These are phyloP conservation scores for Beta vulgaris DNA, from an alignment of 148 eudicot genomes.

Conservation along the genomic window DNA sequence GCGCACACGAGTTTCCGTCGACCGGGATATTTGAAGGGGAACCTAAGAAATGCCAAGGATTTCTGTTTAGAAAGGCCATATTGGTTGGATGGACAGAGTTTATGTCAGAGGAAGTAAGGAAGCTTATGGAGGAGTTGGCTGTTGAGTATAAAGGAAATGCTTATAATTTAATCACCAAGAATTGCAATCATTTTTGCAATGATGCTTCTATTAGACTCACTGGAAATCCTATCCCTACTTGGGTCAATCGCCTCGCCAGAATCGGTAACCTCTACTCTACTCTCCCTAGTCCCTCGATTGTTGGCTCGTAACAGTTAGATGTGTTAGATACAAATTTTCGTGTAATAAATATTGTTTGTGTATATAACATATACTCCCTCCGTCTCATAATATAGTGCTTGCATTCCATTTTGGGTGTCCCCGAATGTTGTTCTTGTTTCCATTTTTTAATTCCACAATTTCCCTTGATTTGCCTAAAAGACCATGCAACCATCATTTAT, in stretches of 20 bases:
- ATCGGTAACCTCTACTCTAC: slow-evolving; percentile 32
- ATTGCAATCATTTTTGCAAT: slow-evolving; percentile 70
- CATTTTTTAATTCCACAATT: too few species aligned
- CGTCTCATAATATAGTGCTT: too few species aligned
- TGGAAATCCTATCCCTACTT: slow-evolving; percentile 54
- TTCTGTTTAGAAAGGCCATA: slow-evolving; percentile 49
- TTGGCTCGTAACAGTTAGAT: too few species aligned
- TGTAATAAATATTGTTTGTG: too few species aligned
- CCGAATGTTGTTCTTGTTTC: too few species aligned
- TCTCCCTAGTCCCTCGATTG: too few species aligned
- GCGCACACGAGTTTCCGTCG: slow-evolving; percentile 53
- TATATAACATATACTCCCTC: too few species aligned
- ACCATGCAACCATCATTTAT: too few species aligned
- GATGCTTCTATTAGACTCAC: slow-evolving; percentile 56
- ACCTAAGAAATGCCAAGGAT: slow-evolving; percentile 60
- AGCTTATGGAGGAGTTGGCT: slow-evolving; percentile 53
- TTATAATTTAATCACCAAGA: slow-evolving; percentile 57
- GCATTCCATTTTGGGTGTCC: too few species aligned
- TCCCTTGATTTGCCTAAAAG: too few species aligned
- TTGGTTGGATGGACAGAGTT: slow-evolving; percentile 57
- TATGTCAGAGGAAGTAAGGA: slow-evolving; percentile 33
- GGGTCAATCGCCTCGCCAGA: slow-evolving; percentile 67
- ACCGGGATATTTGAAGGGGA: slow-evolving; percentile 57
- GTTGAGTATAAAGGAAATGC: slow-evolving; percentile 52
- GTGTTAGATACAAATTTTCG: too few species aligned